A percentile compares a stretch with the other conserved stretches of the same genome.
These are phyloP conservation scores for Candida verbasci DNA, from an alignment of 805 yeast genomes.

Conservation along the genomic window DNA sequence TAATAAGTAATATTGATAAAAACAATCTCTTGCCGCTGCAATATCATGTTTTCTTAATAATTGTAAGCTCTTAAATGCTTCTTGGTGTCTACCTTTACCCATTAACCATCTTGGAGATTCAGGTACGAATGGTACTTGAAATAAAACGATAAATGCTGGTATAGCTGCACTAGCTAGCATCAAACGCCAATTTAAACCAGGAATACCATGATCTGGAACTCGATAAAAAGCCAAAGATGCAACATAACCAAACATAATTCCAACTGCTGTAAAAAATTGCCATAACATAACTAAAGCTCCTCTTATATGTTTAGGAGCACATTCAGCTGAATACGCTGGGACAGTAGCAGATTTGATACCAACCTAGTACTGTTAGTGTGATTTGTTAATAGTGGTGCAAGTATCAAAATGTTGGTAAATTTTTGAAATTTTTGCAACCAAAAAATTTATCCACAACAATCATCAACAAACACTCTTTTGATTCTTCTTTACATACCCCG, in stretches of 20 bases:
- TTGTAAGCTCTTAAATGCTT: conserved; percentile 42
- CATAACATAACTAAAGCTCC: conserved; percentile 68
- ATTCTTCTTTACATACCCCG: too few relatives aligned
- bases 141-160: conserved; percentile 51
- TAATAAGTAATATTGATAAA: conserved; percentile 52
- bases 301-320: conserved; percentile 52
- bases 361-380: too few relatives aligned
- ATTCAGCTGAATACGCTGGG: conserved; percentile 63
- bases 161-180: conserved; percentile 62
- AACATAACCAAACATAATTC: conserved; percentile 64
- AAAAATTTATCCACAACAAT: not conserved
- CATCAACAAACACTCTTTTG: conserved; percentile 4
- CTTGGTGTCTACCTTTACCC: conserved; percentile 43
- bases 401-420: too few relatives aligned
- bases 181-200: conserved; percentile 52
- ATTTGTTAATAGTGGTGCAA: too few relatives aligned
- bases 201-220: conserved; percentile 43
- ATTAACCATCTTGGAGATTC: conserved; percentile 71
- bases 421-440: not conserved
- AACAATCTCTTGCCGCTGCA: conserved; percentile 63
- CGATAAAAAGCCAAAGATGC: conserved; percentile 55
- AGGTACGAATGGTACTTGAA: conserved; percentile 51
- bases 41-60: conserved; percentile 43
- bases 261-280: conserved; percentile 73
- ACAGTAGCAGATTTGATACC: conserved; percentile 67